Evolutionary conservation across 495 filamentous ascomycete genomes (phyloP), one percentile per base, ranked within the genome.

Genomic region (Xylaria intraflava): DNA sequence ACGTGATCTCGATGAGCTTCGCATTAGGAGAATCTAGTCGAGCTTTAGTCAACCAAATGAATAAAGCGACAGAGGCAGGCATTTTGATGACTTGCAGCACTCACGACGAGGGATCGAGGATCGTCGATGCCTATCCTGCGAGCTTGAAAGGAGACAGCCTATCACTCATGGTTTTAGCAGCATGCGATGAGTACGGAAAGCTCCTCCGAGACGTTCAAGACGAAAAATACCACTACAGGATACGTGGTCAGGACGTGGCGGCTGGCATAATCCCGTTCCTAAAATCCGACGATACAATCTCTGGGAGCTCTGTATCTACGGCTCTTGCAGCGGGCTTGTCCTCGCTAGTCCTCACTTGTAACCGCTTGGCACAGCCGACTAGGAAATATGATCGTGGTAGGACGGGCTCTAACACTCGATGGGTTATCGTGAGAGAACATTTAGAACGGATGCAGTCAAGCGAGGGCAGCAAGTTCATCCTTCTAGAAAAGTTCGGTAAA

Each of bases 1-100:
- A 58, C 38, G 49, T 58, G 14, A 58, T 58, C 23, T 58, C 56
- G 3, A 51, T 58, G 47, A 58, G 56, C 42, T 33, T 58, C 24
- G 23, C 42, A 22, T 43, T 51, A 35, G 6, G 17, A 20, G 3
- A 3, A 20, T 11, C 19, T 27, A 48, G 20, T 12, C 47, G 14
- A 12, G 14, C 7, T 12, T 11, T 35, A 12, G 3, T 6, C 9
- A 12, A 35, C 31, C 7, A 6, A 35, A 35, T 35, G 7, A 6
- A 35, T 11, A 6, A 12, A 6, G 31, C 31, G 7, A 12, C 9
- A 35, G 31, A 6, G 31, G 7, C 7, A 3, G 31, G 14, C 12
- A 35, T 35, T 12, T 6, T 35, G 5, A 35, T 53, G 17, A 9
- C 49, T 12, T 58, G 47, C 35, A 53, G 49, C 50, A n/a, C 26